Evolutionary conservation across 1,284 basidiomycete genomes (phyloP).

Genomic region (Trametes sp.): DNA sequence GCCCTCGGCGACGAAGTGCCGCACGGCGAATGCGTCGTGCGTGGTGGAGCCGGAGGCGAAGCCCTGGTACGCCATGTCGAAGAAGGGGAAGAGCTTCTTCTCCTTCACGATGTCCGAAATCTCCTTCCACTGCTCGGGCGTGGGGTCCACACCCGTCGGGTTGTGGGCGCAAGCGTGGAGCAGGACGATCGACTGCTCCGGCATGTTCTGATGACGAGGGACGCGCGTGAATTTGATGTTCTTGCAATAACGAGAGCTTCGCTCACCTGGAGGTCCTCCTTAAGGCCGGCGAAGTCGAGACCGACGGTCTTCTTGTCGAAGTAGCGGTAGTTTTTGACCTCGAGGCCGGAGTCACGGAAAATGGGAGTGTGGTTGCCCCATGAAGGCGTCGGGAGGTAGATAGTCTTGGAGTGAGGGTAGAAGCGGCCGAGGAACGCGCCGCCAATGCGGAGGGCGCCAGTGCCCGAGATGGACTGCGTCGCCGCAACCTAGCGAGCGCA

Average conservation of each 20-base stretch:
- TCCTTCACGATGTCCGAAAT: constrained; percentile 90
- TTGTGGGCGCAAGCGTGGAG: constrained; percentile 97
- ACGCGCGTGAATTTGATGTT: neutral
- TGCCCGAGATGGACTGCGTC: constrained; percentile 98
- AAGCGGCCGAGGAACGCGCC: constrained; percentile 93
- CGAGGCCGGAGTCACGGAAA: constrained; percentile 92
- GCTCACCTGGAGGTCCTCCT: constrained; percentile 80
- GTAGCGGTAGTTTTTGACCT: constrained; percentile 94
- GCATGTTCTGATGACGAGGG: constrained; percentile 62
- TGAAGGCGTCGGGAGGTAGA: constrained; percentile 94
- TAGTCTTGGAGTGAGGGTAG: constrained; percentile 88
- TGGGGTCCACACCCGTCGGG: constrained; percentile 97
- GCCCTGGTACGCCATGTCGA: constrained; percentile 98
- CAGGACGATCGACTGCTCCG: constrained; percentile 82
- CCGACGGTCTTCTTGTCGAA: constrained; percentile 96
- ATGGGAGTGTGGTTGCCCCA: constrained; percentile 97
- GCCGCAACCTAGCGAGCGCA: constrained; percentile 73
- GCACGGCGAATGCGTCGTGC: constrained; percentile 93
- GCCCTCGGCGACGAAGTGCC: constrained; percentile 91
- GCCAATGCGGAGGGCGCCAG: constrained; percentile 96
- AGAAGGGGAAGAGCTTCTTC: constrained; percentile 91
- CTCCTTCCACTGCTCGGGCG: constrained; percentile 91
- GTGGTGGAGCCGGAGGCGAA: constrained; percentile 92
- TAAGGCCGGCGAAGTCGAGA: constrained; percentile 92
- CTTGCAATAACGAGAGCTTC: neutral